phyloP scores from a whole-genome alignment of 2,329 filamentous ascomycete genomes.

The Trichoderma pleuroti region DNA sequence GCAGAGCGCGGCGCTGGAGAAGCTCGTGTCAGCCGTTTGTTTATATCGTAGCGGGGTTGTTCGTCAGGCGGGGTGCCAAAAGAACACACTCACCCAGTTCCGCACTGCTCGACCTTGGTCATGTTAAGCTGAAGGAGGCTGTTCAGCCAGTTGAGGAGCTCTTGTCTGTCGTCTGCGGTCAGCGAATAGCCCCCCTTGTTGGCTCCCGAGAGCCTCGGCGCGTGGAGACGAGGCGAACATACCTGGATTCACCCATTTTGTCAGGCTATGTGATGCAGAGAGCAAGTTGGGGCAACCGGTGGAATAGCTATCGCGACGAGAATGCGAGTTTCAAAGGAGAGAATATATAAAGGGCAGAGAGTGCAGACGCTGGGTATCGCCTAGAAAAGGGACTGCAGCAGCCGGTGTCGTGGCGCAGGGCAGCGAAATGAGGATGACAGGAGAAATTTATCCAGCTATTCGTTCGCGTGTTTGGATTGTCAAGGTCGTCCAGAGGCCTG shows the following conservation, averaged over 20 bases:
- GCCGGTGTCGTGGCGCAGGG: conserved; percentile 15
- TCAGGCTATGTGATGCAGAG: conserved; percentile 22
- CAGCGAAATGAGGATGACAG: conserved; percentile 19
- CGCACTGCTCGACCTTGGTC: conserved; percentile 98
- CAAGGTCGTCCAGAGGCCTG: conserved; percentile 21
- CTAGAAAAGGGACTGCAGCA: conserved; percentile 17
- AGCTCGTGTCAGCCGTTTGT: conserved; percentile 21
- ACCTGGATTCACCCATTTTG: conserved; percentile 50
- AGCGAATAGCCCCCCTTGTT: not conserved
- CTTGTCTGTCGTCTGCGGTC: conserved; percentile 65
- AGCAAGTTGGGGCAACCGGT: conserved; percentile 14
- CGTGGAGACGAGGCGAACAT: conserved; percentile 22
- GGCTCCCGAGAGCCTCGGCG: not conserved
- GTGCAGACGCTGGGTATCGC: conserved; percentile 17
- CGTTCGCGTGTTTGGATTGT: conserved; percentile 22
- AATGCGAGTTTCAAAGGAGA: not conserved
- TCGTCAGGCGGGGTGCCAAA: conserved; percentile 25
- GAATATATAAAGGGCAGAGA: not conserved
- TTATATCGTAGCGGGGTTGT: conserved; percentile 17
- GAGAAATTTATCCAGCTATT: conserved; percentile 26
- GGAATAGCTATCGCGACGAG: not conserved
- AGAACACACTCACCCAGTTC: conserved; percentile 73
- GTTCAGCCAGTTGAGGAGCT: conserved; percentile 95
- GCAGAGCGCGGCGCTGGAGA: conserved; percentile 82
- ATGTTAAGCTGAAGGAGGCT: conserved; percentile 96